Percentiles rank a stretch among this genome's conserved stretches.
Conservation (phyloP, 2,329 filamentous ascomycete species). For the Talaromyces atroroseus region DNA sequence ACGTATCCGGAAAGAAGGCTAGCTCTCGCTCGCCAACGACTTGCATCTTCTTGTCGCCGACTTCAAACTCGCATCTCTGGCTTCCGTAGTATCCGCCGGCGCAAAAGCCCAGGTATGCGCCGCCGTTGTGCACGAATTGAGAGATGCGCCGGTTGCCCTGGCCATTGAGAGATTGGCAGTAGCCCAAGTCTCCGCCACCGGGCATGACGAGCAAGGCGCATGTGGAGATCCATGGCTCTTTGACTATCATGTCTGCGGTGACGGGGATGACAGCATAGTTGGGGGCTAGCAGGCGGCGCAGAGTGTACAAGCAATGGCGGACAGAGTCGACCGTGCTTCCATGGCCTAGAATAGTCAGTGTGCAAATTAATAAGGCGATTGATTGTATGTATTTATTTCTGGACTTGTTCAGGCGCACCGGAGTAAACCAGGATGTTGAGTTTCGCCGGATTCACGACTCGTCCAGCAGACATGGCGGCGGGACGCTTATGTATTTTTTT, state of each 20-base stretch:
- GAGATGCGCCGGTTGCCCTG: constrained; percentile 77
- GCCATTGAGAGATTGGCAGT: constrained; percentile 82
- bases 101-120: constrained; percentile 84
- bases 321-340: constrained; percentile 86
- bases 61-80: constrained; percentile 81
- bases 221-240: constrained; percentile 83
- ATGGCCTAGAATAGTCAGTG: constrained; percentile 52
- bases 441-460: constrained; percentile 57
- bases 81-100: constrained; percentile 91
- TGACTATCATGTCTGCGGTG: constrained; percentile 69
- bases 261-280: constrained; percentile 91
- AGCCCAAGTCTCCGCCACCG: constrained; percentile 88
- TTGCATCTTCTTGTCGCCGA: constrained; percentile 72
- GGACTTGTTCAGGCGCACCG: constrained; percentile 49
- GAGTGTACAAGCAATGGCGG: constrained; percentile 78
- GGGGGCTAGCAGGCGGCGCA: constrained; percentile 78
- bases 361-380: constrained; percentile 25
- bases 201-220: constrained; percentile 89
- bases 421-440: constrained; percentile 93
- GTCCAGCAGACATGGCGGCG: constrained; percentile 24
- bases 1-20: constrained; percentile 79
- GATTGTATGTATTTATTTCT: constrained; percentile 13
- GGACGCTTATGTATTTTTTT: neutral
- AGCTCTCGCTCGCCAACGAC: constrained; percentile 82
- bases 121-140: constrained; percentile 80